Conservation (phyloP, 2,329 filamentous ascomycete genomes). For the Berkeleyomyces rouxiae region DNA sequence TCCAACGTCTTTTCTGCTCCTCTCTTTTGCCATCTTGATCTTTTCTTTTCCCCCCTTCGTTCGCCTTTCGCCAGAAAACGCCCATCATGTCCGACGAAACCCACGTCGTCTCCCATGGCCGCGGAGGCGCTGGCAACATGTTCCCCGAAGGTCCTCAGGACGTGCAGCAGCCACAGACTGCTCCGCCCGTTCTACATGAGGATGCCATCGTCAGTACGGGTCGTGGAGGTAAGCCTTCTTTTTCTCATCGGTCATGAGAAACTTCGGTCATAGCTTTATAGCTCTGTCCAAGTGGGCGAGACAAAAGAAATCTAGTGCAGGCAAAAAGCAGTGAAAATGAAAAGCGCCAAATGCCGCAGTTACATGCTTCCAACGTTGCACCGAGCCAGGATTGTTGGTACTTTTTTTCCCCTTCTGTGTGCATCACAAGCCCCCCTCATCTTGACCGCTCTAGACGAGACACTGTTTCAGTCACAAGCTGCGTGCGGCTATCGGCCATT, state of each 20-base stretch:
- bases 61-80: neutral
- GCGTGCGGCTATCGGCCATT: neutral
- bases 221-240: slow-evolving; percentile 33
- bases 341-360: neutral
- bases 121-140: slow-evolving; percentile 47
- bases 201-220: slow-evolving; percentile 43
- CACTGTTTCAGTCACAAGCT: neutral
- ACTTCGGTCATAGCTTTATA: too few relatives aligned
- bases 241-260: too few relatives aligned
- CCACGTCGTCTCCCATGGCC: slow-evolving; percentile 36
- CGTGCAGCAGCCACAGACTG: slow-evolving; percentile 42
- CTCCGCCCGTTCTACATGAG: slow-evolving; percentile 34
- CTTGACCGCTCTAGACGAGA: neutral
- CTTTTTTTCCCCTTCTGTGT: neutral
- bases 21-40: neutral
- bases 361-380: neutral
- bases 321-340: neutral
- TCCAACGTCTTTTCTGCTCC: neutral
- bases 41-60: neutral
- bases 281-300: too few relatives aligned
- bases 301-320: neutral
- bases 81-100: slow-evolving; percentile 18
- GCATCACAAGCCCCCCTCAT: neutral
- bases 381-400: slow-evolving; percentile 6
- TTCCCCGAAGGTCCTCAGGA: slow-evolving; percentile 40